Percentiles rank a stretch among this genome's conserved stretches.
phyloP scores from a whole-genome alignment of 345 rosid species.

The Euclidium syriacum region DNA sequence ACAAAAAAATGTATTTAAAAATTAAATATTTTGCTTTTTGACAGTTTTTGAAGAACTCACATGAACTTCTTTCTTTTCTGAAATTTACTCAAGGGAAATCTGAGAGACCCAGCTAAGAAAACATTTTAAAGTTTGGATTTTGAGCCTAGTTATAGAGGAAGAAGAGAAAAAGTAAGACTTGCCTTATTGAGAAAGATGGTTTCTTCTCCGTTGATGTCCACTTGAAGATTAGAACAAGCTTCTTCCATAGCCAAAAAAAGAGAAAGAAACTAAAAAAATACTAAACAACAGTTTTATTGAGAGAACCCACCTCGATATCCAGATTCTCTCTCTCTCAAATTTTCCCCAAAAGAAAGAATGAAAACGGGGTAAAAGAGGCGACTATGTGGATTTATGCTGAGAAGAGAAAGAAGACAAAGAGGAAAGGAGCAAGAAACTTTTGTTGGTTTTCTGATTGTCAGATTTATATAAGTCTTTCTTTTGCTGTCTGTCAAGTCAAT shows the following conservation, averaged over 20 bases:
- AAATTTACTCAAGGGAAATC: background rate
- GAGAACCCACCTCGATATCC: constrained; percentile 32
- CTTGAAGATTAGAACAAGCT: constrained; percentile 79
- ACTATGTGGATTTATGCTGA: constrained; percentile 34
- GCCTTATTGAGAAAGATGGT: constrained; percentile 82
- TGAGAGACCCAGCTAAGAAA: background rate
- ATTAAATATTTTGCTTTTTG: background rate
- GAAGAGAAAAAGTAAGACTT: background rate
- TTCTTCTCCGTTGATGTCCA: constrained; percentile 90
- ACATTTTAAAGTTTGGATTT: constrained; percentile 9
- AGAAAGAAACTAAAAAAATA: constrained; percentile 15
- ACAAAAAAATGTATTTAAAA: background rate
- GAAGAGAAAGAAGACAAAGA: constrained; percentile 51
- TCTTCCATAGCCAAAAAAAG: constrained; percentile 51
- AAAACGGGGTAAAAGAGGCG: constrained; percentile 25
- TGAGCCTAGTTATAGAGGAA: background rate
- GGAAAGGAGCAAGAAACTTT: constrained; percentile 27
- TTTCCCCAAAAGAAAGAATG: constrained; percentile 9
- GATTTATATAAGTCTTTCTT: constrained; percentile 11
- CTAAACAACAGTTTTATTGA: background rate
- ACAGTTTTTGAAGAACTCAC: background rate
- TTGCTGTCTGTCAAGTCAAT: constrained; percentile 28
- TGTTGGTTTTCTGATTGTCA: constrained; percentile 33
- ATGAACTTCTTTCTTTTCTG: background rate
- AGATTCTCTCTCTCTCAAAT: constrained; percentile 15